Conservation (phyloP, 345 rosid species). For the Corchorus olitorius region DNA sequence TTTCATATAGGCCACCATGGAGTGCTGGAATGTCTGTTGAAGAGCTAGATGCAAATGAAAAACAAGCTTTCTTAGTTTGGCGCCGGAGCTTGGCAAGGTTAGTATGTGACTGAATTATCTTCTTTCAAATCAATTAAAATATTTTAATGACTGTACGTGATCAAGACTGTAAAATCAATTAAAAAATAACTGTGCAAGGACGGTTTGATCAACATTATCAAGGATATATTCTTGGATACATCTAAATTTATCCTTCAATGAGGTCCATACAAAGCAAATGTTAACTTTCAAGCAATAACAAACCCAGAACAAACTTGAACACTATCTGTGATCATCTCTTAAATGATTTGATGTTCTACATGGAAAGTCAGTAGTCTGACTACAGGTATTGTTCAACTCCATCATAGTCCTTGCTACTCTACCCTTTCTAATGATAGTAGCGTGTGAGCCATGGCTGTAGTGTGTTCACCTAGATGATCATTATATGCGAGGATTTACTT, state of each 20-base stretch:
- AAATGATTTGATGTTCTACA: background rate
- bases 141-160: background rate
- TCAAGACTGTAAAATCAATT: background rate
- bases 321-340: background rate
- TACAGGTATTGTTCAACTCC: background rate
- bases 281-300: background rate
- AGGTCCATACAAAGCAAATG: background rate
- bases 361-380: background rate
- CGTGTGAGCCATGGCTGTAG: background rate
- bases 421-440: background rate
- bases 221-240: background rate
- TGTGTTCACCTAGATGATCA: background rate
- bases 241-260: background rate
- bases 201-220: background rate
- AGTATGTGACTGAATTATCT: constrained; percentile 3
- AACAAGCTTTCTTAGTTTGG: constrained; percentile 74
- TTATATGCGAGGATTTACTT: background rate
- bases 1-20: constrained; percentile 66
- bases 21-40: constrained; percentile 64
- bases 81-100: constrained; percentile 82
- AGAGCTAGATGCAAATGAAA: constrained; percentile 71
- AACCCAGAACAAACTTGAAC: background rate
- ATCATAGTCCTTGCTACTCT: background rate
- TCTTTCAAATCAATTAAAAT: background rate
- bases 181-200: background rate